Base-by-base conservation (phyloP, 441 rosid species). In the Populus trichocarpa region DNA sequence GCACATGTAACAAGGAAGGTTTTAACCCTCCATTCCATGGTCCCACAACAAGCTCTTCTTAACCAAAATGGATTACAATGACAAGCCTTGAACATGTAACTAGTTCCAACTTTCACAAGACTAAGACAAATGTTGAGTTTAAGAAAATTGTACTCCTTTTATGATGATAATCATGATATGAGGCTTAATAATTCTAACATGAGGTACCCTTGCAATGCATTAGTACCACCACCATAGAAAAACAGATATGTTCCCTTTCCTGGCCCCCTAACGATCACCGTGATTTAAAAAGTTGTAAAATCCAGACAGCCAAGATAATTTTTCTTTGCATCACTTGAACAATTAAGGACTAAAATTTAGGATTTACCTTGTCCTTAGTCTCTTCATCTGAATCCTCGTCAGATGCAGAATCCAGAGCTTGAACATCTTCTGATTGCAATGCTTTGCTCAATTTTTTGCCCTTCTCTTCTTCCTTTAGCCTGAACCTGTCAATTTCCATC, bases 401-500 rank as follows among this genome's bases (percentile, higher is more conserved):
- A 78, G 92, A 83, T 22, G 68, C 83, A 75, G 91, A 80, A 72
- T 85, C 84, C 80, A 85, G 57, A 80, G 78, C 73, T 80, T 85
- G 88, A 46, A 80, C 80, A 71, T 87, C 85, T 67, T 87, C 95
- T 73, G 83, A 77, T 20, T 88, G 83, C 74, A 90, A 79, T 1
- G 92, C 93, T 81, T 91, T 93, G 88, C 82, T 79, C 80, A 80
- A 75, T 75, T 81, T 88, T 80, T 82, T 86, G 75, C 83, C 85
- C 81, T 83, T 89, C 78, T 91, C 98, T 86, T 87, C 88, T 38
- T 93, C 95, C 79, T 90, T 94, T 70, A 90, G 88, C 85, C 88
- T 90, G 82, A 94, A 90, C 86, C 99, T 96, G 94, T 67, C 66
- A 25, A 81, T 64, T 69, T 20, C 46, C 67, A 76, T 61, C 67